phyloP scores from a whole-genome alignment of 306 rosid genomes.

The Cicer yamashitae region DNA sequence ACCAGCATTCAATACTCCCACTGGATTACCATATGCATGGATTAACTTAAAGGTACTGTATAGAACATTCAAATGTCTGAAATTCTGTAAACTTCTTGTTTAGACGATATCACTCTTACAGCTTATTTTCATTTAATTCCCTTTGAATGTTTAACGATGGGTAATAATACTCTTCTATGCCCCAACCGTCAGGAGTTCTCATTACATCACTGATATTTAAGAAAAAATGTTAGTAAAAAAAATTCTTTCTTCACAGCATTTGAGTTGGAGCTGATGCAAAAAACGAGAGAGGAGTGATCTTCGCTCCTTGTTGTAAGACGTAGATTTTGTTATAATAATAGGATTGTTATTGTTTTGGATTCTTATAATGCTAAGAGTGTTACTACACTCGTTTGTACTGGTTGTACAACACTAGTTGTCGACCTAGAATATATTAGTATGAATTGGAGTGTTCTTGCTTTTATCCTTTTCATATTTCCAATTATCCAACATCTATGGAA shows the following conservation, averaged over 20 bases:
- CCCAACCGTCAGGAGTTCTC: conserved; percentile 19
- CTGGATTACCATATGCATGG: conserved; percentile 99
- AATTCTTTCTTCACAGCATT: conserved; percentile 9
- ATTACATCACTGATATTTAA: conserved; percentile 15
- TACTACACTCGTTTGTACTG: conserved; percentile 14
- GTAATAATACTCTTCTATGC: conserved; percentile 14
- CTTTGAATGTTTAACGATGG: conserved; percentile 27
- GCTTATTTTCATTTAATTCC: conserved; percentile 11
- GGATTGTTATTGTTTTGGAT: conserved; percentile 8
- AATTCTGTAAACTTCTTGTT: conserved; percentile 15
- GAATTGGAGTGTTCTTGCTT: background rate
- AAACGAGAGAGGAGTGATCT: conserved; percentile 17
- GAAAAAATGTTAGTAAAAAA: background rate
- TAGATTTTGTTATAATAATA: conserved; percentile 16
- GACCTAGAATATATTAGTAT: conserved; percentile 17
- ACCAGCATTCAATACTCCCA: conserved; percentile 85
- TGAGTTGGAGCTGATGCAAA: conserved; percentile 17
- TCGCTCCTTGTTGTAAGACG: conserved; percentile 12
- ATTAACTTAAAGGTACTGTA: conserved; percentile 82
- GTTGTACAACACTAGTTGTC: background rate
- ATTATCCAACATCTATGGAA: background rate
- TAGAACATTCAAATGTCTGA: conserved; percentile 19
- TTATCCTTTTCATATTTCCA: background rate
- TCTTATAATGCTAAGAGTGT: conserved; percentile 25
- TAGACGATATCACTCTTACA: background rate